phyloP scores from a whole-genome alignment of 2,329 filamentous ascomycete species.

The Claviceps pusilla region DNA sequence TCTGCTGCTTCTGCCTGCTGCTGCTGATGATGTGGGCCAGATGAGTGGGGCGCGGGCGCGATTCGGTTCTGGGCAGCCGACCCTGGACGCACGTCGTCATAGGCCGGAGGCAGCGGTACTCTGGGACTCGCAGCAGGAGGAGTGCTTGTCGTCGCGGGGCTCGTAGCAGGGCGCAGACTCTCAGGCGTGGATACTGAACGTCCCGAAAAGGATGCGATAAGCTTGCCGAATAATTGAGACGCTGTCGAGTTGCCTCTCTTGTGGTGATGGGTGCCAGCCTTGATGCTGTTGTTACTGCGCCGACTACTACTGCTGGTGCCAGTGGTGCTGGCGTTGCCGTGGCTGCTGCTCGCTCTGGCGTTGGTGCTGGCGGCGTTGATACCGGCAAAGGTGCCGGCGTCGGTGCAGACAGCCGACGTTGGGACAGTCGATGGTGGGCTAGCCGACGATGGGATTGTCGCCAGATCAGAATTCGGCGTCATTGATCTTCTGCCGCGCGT shows the following conservation, averaged over 20 bases:
- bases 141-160: not conserved
- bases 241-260: slow-evolving; percentile 1
- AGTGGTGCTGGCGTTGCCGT: slow-evolving; percentile 26
- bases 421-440: not conserved
- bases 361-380: not conserved
- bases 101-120: slow-evolving; percentile 13
- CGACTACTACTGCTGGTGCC: slow-evolving; percentile 12
- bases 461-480: slow-evolving; percentile 1
- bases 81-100: slow-evolving; percentile 16
- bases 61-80: slow-evolving; percentile 5
- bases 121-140: slow-evolving; percentile 6
- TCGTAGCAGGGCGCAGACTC: not conserved
- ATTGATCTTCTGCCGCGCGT: not conserved
- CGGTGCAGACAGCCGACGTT: slow-evolving; percentile 1
- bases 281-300: slow-evolving; percentile 23
- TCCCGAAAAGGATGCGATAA: slow-evolving; percentile 7
- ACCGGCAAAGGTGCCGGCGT: slow-evolving; percentile 1
- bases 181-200: slow-evolving; percentile 1
- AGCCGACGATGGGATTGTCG: not conserved
- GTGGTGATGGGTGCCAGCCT: not conserved
- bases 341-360: slow-evolving; percentile 29
- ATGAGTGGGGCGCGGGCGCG: slow-evolving; percentile 3
- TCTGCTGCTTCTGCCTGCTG: slow-evolving; percentile 1
- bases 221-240: slow-evolving; percentile 5
- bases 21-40: not conserved